Base-by-base conservation (phyloP, 352 stramenopile species). In the Phytophthora kernoviae region DNA sequence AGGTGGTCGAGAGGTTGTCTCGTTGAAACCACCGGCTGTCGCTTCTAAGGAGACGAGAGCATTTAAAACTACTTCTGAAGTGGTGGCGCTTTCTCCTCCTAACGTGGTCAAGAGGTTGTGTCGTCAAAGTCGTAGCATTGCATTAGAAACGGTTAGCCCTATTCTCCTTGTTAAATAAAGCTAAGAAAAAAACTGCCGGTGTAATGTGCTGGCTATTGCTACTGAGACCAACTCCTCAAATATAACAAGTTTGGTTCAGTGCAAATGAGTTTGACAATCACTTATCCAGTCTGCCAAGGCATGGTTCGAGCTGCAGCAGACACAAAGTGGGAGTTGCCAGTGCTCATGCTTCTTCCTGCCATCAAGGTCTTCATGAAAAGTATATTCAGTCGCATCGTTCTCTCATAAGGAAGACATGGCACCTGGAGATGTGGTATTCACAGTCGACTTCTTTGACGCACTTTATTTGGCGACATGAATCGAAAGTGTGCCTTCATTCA, bases 361-460 rank as follows among this genome's bases (percentile, higher is more conserved):
- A 8, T 55, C 12, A 55, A 55, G 24, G 1, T 36, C 2, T 26
- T 37, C 2, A 12, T 55, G 48, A 44, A 55, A 26, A 55, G n/a
- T n/a, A n/a, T 55, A 7, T 17, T 55, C 8, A 33, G 21, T 14
- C n/a, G 10, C 12, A 18, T 27, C 34, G 22, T 39, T 55, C 5
- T 1, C 22, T 1, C 5, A 36, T 33, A 33, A 24, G 34, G 21
- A 55, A 14, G 48, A 55, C 21, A 45, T 22, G 14, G 18, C 37
- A 9, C 48, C 48, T 3, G 48, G 46, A 17, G 8, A 21, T 18
- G 33, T 45, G 6, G 46, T 27, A 1, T 37, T 47, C 17, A 44
- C 34, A 9, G 17, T 36, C 3, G 48, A 55, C 37, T 55, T 55
- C n/a, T 55, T 55, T 12, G 22, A 55, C 17, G 48, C 48, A 26